These are phyloP conservation scores for Lanmaoa rubissima DNA, from an alignment of 768 basidiomycete species.

Conservation along the genomic window DNA sequence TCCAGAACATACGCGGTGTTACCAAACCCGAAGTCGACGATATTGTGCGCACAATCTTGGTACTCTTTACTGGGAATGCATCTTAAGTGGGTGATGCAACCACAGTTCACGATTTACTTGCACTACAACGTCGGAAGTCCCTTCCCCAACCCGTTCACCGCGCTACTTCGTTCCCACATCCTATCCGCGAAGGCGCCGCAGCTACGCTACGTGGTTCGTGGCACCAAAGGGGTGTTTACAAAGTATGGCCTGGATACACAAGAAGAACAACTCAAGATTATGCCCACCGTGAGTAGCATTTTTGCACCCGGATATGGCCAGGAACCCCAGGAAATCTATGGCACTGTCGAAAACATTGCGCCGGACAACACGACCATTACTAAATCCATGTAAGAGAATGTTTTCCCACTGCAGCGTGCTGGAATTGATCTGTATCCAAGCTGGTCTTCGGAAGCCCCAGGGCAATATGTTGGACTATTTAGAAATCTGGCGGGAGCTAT, in stretches of 20 bases:
- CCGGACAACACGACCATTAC: slow-evolving; percentile 39
- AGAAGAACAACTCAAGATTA: slow-evolving; percentile 69
- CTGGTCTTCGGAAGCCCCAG: slow-evolving; percentile 61
- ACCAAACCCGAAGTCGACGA: slow-evolving; percentile 68
- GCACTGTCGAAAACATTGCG: slow-evolving; percentile 55
- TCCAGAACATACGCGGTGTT: slow-evolving; percentile 66
- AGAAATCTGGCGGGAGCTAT: slow-evolving; percentile 65
- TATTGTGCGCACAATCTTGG: slow-evolving; percentile 39
- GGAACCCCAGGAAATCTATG: slow-evolving; percentile 65
- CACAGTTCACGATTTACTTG: slow-evolving; percentile 52
- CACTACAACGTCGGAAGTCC: slow-evolving; percentile 44
- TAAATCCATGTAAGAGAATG: slow-evolving; percentile 33
- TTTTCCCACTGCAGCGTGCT: slow-evolving; percentile 20
- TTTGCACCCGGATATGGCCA: slow-evolving; percentile 49
- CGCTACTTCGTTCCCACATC: slow-evolving; percentile 64
- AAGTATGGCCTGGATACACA: slow-evolving; percentile 81
- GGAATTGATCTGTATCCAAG: slow-evolving; percentile 34
- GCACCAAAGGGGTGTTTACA: slow-evolving; percentile 65
- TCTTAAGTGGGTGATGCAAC: neutral
- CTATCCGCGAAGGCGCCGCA: slow-evolving; percentile 67
- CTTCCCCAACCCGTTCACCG: slow-evolving; percentile 56
- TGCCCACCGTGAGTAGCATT: slow-evolving; percentile 46
- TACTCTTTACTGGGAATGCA: neutral
- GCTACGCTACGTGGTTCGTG: slow-evolving; percentile 69
- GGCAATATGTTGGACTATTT: slow-evolving; percentile 61